Percentiles rank a stretch among this genome's conserved stretches.
These are phyloP conservation scores for Jamesozyma lodderae DNA, from an alignment of 805 yeast species.

Conservation along the genomic window DNA sequence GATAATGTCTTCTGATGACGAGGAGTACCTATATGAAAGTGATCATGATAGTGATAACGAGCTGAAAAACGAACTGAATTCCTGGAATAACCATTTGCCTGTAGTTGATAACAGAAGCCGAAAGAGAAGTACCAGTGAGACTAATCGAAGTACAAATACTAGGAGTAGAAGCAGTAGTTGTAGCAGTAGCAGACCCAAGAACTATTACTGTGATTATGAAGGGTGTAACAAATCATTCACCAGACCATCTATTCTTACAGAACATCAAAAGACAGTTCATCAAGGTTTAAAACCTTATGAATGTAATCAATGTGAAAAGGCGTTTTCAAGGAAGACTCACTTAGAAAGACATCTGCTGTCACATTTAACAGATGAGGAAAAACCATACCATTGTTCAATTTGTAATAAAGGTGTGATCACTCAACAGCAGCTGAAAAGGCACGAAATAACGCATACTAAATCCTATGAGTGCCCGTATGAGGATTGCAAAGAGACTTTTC, in stretches of 20 bases:
- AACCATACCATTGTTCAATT: slow-evolving; percentile 61
- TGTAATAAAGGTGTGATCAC: slow-evolving; percentile 83
- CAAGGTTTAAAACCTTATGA: slow-evolving; percentile 67
- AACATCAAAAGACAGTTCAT: slow-evolving; percentile 65
- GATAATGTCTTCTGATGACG: not conserved
- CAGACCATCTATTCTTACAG: slow-evolving; percentile 74
- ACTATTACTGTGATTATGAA: slow-evolving; percentile 50
- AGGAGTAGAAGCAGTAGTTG: slow-evolving; percentile 4
- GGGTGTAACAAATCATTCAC: slow-evolving; percentile 71
- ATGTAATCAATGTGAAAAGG: slow-evolving; percentile 56
- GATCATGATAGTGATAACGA: slow-evolving; percentile 3
- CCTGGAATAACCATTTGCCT: not conserved
- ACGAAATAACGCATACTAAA: slow-evolving; percentile 69
- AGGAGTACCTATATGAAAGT: slow-evolving; percentile 3
- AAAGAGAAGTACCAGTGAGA: not conserved
- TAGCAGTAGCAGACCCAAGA: slow-evolving; percentile 44
- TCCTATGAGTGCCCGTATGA: slow-evolving; percentile 53
- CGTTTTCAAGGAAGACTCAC: slow-evolving; percentile 74
- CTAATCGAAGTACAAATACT: not conserved
- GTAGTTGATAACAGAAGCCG: not conserved
- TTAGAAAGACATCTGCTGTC: slow-evolving; percentile 62
- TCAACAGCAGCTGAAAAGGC: slow-evolving; percentile 72
- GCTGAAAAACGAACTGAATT: not conserved
- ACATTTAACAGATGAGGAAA: slow-evolving; percentile 43
- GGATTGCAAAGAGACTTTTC: slow-evolving; percentile 58